Conservation (phyloP, 192 early-diverging fungal species). For the Jimgerdemannia flammicorona region DNA sequence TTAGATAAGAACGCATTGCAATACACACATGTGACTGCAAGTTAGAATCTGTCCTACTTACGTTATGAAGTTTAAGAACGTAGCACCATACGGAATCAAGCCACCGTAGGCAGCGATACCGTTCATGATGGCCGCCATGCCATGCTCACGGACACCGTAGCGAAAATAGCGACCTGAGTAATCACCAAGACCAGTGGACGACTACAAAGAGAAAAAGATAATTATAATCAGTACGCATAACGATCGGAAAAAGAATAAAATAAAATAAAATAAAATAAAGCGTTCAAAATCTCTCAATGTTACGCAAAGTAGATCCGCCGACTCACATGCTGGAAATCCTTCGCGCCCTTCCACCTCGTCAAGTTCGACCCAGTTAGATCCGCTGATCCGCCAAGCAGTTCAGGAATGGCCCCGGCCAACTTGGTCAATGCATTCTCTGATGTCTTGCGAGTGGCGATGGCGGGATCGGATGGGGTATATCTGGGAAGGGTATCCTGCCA, state of each 20-base stretch:
- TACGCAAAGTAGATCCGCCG: too few relatives aligned
- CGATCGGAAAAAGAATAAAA: neutral
- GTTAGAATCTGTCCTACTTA: constrained; percentile 7
- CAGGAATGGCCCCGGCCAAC: constrained; percentile 74
- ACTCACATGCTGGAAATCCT: constrained; percentile 82
- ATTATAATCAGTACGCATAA: neutral
- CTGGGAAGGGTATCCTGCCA: constrained; percentile 72
- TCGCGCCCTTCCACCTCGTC: constrained; percentile 93
- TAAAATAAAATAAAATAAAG: too few relatives aligned
- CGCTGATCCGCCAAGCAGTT: constrained; percentile 92
- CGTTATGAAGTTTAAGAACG: constrained; percentile 92
- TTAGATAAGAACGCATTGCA: too few relatives aligned
- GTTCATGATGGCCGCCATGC: constrained; percentile 93
- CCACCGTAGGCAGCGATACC: constrained; percentile 85
- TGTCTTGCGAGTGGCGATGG: constrained; percentile 85
- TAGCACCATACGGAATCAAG: constrained; percentile 80
- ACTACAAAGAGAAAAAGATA: constrained; percentile 6
- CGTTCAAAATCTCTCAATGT: neutral
- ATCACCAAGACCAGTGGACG: constrained; percentile 63
- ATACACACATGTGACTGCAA: too few relatives aligned
- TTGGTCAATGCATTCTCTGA: constrained; percentile 83
- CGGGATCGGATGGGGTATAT: constrained; percentile 77
- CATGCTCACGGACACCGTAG: constrained; percentile 97
- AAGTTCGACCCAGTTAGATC: constrained; percentile 96
- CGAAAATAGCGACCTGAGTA: constrained; percentile 90